These are phyloP conservation scores for Pleurotus cornucopiae DNA, from an alignment of 768 basidiomycete species.

Conservation along the genomic window DNA sequence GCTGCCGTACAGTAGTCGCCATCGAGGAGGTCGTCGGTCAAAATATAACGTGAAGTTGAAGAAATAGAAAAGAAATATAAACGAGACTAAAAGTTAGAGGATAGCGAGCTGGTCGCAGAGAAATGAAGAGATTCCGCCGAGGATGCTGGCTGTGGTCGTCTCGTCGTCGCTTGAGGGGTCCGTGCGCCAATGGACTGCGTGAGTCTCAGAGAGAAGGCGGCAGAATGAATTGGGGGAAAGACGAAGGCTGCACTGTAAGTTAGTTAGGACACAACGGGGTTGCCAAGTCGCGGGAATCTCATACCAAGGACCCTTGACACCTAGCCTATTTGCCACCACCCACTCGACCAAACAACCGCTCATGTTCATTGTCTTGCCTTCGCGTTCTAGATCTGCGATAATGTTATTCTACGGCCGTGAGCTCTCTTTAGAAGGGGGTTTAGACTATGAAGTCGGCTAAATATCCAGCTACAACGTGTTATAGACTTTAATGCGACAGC, in stretches of 20 bases:
- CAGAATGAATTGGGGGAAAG: constrained; percentile 1
- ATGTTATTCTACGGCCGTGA: no score
- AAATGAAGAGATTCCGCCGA: constrained; percentile 4
- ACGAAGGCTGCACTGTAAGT: background rate
- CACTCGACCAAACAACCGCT: no score
- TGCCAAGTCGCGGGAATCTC: constrained; percentile 2
- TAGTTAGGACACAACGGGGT: constrained; percentile 2
- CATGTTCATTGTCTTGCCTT: no score
- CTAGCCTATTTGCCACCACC: background rate
- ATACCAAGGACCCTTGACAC: constrained; percentile 3
- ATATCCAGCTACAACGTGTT: no score
- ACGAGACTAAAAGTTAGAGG: constrained; percentile 1
- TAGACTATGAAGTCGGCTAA: no score
- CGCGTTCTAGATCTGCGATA: no score
- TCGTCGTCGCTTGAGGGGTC: constrained; percentile 2
- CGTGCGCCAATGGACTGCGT: constrained; percentile 6
- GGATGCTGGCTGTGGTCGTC: background rate
- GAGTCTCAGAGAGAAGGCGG: constrained; percentile 2
- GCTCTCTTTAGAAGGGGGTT: no score
- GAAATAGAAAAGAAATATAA: constrained; percentile 5
- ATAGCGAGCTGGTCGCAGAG: constrained; percentile 10
- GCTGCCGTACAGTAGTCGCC: constrained; percentile 62
- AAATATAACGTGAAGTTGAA: constrained; percentile 5
- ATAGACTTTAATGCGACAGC: no score
- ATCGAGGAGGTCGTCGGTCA: constrained; percentile 27